Evolutionary conservation across 345 rosid species (phyloP), one percentile per base, ranked within the genome.

Genomic region (Brassica incana): DNA sequence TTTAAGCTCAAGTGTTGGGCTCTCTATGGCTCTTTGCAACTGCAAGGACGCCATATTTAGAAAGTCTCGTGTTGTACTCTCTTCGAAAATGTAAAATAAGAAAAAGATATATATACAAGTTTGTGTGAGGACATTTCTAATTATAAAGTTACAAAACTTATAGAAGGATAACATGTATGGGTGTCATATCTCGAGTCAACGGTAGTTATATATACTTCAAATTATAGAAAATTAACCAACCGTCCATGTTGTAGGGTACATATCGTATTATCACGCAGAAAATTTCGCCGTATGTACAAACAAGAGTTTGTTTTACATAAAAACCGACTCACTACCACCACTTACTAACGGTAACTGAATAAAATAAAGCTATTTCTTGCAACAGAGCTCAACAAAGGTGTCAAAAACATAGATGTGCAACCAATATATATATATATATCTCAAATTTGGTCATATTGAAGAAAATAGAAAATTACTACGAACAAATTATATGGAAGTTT

Each of bases 1-100:
- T 77, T 87, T 91, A 81, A 94, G 81, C 18, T 94, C 91, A 5
- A 94, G 74, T 38, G 82, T 65, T n/a, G 85, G 86, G 40, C 68
- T 71, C 59, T 85, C 90, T 88, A 89, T 89, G 5, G 58, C 61
- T 36, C 5, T 78, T 43, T 73, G 77, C 63, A 73, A 20, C 32
- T 45, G 54, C 16, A 25, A 29, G 23, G 80, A 18, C 45, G 69
- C 52, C 80, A 77, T 69, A 50, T 16, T 10, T 5, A 61, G 20
- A 16, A 15, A 7, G 32, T 43, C 0, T 11, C 5, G 50, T 11
- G 1, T 69, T 69, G 36, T 62, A 7, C 6, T 61, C 33, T 45
- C 52, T 48, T 60, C 11, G 6, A 25, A 43, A 62, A 43, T 69
- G 62, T 48, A 6, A 8, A 29, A 10, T 15, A 67, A 11, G 60